Percentiles rank a stretch among this genome's conserved stretches.
Conservation (phyloP, 495 filamentous ascomycete species). For the Penicillium longicatenatum region DNA sequence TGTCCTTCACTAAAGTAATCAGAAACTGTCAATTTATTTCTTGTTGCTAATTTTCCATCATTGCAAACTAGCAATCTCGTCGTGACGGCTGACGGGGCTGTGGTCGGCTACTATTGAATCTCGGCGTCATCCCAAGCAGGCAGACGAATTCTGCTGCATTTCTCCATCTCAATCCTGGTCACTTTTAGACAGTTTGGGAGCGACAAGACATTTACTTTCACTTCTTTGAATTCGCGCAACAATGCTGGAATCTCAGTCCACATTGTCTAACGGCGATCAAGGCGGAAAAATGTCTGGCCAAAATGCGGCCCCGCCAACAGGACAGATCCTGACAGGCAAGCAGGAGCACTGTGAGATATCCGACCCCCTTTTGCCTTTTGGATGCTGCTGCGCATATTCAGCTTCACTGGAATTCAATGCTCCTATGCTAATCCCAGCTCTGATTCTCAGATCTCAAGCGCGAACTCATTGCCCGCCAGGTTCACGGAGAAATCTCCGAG, state of each 20-base stretch:
- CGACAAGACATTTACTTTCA: background rate
- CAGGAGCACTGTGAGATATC: constrained; percentile 87
- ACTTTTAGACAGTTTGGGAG: background rate
- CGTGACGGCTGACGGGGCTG: constrained; percentile 11
- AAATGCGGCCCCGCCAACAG: constrained; percentile 39
- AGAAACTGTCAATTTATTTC: background rate
- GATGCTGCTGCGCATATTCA: background rate
- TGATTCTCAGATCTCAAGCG: constrained; percentile 81
- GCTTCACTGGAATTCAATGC: background rate
- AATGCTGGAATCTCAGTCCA: constrained; percentile 9
- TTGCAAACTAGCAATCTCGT: background rate
- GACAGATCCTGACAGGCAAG: constrained; percentile 80
- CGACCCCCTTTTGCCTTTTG: background rate
- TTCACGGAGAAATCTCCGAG: constrained; percentile 84
- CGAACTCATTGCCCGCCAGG: constrained; percentile 89
- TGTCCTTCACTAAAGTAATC: background rate
- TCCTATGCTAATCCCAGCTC: background rate
- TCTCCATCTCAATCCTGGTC: background rate
- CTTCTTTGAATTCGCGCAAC: background rate
- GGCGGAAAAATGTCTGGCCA: background rate
- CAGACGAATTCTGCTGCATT: constrained; percentile 21
- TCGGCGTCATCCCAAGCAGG: constrained; percentile 20
- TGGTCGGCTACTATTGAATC: constrained; percentile 16
- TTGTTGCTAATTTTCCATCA: background rate
- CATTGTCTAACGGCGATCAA: constrained; percentile 9